Evolutionary conservation across 2,329 filamentous ascomycete genomes (phyloP), one percentile per base, ranked within the genome.

Genomic region (Neurospora sp.): DNA sequence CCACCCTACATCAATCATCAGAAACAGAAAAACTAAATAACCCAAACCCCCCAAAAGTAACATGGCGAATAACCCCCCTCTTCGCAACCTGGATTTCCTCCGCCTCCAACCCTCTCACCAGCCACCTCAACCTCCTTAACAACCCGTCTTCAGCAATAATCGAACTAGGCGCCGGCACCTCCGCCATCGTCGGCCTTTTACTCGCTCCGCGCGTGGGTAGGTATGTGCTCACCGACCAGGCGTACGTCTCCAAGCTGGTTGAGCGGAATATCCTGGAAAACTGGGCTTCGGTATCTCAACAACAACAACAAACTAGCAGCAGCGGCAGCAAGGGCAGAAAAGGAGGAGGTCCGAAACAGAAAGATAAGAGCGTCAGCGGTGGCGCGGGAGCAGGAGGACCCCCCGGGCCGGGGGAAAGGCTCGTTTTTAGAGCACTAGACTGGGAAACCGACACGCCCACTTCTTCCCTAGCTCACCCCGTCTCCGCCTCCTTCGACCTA

Each of bases 21-120:
- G 15, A 15, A 11, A 19, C 69, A 38, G 23, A 68, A 9, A 33
- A 1, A n/a, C 62, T 68, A 40, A 62, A 10, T 10, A 10, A 38
- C 36, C 36, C 36, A 38, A 38, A 38, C n/a, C 0, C 36, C 39
- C 15, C 40, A 46, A 46, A 70, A 91, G 93, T 97, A 19, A 84
- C 98, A 9, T 99, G 96, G 96, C 93, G 92, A 79, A 91, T 97
- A 74, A 95, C 93, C 0, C 93, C 94, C 9, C 83, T 89, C 66
- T 89, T 98, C 77, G 92, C 94, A 28, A 83, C 88, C 73, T 98
- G 93, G 93, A 85, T 98, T 66, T 84, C 89, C 40, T 84, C 85
- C 3, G 79, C 85, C 1, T 77, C 79, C 38, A 93, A 93, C 78
- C 79, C 88, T 0, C 84, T 97, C 67, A 89, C 90, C 80, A 78